Evolutionary conservation across 257 asterid species (phyloP), one percentile per base, ranked within the genome.

Genomic region (Salvia rosmarinus): DNA sequence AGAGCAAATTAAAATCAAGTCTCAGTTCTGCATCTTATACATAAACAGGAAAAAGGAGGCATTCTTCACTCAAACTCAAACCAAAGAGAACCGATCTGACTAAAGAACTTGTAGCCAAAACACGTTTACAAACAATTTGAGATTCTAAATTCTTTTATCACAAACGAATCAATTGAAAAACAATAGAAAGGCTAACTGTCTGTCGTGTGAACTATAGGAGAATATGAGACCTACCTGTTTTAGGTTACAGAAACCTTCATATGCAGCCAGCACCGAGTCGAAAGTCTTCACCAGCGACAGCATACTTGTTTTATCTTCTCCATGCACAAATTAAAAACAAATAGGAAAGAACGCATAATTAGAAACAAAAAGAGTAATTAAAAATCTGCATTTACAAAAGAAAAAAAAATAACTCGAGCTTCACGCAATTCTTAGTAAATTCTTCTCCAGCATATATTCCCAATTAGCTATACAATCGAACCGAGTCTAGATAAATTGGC

Each of bases 241-340:
- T 30, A 92, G 83, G 77, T 81, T 85, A 71, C 98, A 92, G 82
- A 92, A 86, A 57, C 98, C 98, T 74, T 92, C 89, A 67, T 88
- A 92, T 49, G 94, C 96, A 56, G 89, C 87, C 78, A 89, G 83
- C 77, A 92, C 76, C 4, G 93, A 84, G 77, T 89, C 94, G 70
- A 92, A 89, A 17, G 79, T 63, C 86, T 86, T 88, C 83, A 88
- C 90, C 49, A 85, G 72, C 72, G 90, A 79, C 79, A 89, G 82
- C 81, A 87, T 84, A 54, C 28, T 80, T 64, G 89, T 76, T 64
- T 85, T 84, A 75, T 82, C 90, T 80, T 64, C 83, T 60, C 70
- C 63, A 2, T 9, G 14, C 64, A 34, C 56, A 69, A 50, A 57
- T 47, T n/a, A 10, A 43, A 66, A 59, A 32, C 63, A 75, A 40